These are phyloP conservation scores for Xylaria sp. DNA, from an alignment of 2,329 filamentous ascomycete genomes.

Conservation along the genomic window DNA sequence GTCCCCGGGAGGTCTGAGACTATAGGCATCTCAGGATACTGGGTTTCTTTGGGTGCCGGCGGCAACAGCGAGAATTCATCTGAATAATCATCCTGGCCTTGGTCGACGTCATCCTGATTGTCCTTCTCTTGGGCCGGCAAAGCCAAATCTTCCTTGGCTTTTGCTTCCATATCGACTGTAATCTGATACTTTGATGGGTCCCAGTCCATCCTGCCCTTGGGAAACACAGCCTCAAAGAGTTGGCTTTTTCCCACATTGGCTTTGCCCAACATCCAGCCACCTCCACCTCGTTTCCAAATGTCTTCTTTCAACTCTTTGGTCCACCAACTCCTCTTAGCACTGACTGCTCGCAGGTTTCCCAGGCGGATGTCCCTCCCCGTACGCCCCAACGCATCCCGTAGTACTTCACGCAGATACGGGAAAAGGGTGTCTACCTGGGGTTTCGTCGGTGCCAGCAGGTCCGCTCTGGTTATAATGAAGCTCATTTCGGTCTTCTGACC, in stretches of 20 bases:
- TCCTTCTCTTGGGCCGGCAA: background rate
- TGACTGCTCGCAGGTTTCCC: constrained; percentile 88
- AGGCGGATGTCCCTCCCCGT: constrained; percentile 77
- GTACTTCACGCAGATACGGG: constrained; percentile 81
- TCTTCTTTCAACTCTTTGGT: constrained; percentile 86
- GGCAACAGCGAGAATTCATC: constrained; percentile 73
- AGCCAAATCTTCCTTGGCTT: constrained; percentile 11
- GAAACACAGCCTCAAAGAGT: constrained; percentile 87
- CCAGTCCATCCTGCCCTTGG: constrained; percentile 71
- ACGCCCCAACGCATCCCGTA: constrained; percentile 79
- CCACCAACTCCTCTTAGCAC: constrained; percentile 89
- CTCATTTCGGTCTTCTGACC: constrained; percentile 80
- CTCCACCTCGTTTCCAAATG: constrained; percentile 84
- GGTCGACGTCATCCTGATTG: constrained; percentile 33
- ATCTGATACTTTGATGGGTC: constrained; percentile 53
- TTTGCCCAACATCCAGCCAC: constrained; percentile 96
- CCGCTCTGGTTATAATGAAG: constrained; percentile 90
- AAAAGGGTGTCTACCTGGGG: constrained; percentile 85
- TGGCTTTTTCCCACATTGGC: constrained; percentile 97
- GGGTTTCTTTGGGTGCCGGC: constrained; percentile 75
- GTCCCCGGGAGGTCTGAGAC: constrained; percentile 91
- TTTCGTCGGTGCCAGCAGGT: constrained; percentile 85
- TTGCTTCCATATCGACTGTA: constrained; percentile 48
- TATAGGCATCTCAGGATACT: constrained; percentile 85
- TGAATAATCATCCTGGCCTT: constrained; percentile 42